Evolutionary conservation across 768 basidiomycete genomes (phyloP).

Genomic region (Phanerochaete carnosa): DNA sequence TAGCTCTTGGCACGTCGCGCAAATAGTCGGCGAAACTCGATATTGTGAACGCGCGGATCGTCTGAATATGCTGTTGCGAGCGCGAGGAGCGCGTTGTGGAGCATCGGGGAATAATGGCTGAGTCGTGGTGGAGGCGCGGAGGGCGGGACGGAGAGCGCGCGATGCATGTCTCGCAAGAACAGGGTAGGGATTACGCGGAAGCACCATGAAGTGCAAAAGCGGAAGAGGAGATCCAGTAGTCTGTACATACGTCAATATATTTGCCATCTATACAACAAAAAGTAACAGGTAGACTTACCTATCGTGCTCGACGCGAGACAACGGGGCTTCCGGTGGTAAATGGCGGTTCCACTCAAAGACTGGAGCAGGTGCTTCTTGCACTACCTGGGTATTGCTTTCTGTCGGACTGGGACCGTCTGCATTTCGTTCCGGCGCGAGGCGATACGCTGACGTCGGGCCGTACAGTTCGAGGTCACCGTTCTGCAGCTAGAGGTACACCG

Average conservation of each 20-base stretch:
- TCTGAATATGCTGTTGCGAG: constrained; percentile 38
- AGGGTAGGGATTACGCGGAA: constrained; percentile 37
- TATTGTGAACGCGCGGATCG: constrained; percentile 30
- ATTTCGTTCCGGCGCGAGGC: constrained; percentile 23
- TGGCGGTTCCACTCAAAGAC: constrained; percentile 29
- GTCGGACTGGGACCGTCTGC: neutral
- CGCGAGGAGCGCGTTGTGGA: constrained; percentile 63
- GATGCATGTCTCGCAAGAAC: constrained; percentile 41
- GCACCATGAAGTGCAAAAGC: constrained; percentile 37
- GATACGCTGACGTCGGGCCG: constrained; percentile 29
- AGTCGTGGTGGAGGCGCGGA: constrained; percentile 34
- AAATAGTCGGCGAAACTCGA: constrained; percentile 28
- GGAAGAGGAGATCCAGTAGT: constrained; percentile 36
- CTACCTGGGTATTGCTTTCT: neutral
- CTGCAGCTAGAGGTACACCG: constrained; percentile 15
- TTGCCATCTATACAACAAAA: neutral
- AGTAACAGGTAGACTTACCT: constrained; percentile 10
- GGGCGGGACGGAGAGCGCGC: constrained; percentile 27
- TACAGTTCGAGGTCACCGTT: constrained; percentile 27
- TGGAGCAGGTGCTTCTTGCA: constrained; percentile 5
- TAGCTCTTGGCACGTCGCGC: constrained; percentile 36
- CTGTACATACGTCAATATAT: constrained; percentile 15
- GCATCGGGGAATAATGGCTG: constrained; percentile 67
- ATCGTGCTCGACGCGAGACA: constrained; percentile 28
- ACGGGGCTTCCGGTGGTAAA: constrained; percentile 27